Evolutionary conservation across 192 early-diverging fungal species (phyloP), one percentile per base, ranked within the genome.

Genomic region (Coemansia sp.): DNA sequence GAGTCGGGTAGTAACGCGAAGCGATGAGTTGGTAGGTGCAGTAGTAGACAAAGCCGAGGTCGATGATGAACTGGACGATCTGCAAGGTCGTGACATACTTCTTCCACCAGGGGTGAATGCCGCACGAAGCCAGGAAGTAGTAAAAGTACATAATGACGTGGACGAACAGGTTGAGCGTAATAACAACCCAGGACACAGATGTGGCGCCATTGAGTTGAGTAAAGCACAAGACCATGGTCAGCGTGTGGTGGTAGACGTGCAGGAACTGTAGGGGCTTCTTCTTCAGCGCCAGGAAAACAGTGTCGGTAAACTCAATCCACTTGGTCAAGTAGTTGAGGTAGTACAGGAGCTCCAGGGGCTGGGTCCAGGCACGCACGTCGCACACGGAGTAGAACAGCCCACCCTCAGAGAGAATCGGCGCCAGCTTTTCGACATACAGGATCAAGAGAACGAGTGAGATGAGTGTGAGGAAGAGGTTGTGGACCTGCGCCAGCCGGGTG

Each of bases 91-190:
- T 97, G 39, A 97, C 83, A 78, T 93, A 92, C 83, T 94, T 89
- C 85, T 96, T 96, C 95, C 94, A 97, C 94, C 95, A 95, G 68
- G 92, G 89, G 72, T 87, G 83, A 75, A 90, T 90, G 40, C 91
- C 87, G 52, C 87, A 85, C 58, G 91, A 91, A 13, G 92, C 90
- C 66, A 89, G 90, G 86, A 90, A 91, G 80, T 94, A 94, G 85
- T 93, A 94, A 76, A 91, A 93, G 87, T 94, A 94, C 95, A 97
- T 97, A 64, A 94, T 77, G 62, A 95, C 93, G 72, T 97, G 95
- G 22, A 97, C 93, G 65, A 87, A 87, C 79, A 95, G 86, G 86
- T 97, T 96, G 46, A 96, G 83, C 61, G 84, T 84, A 66, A 96
- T 81, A 36, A 78, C 76, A 22, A 85, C 84, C 76, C 79, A 85